phyloP scores from a whole-genome alignment of 129 eudicot species.

The Helianthus annuus region HanXRQr2.0-SUNRISE NC_035439.2:139777353-139777852 shows the following conservation, averaged over 20 bases:
- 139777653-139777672: slow-evolving; percentile 38
- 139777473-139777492: no score
- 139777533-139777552: no score
- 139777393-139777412: no score
- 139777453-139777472: no score
- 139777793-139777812: background rate
- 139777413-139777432: no score
- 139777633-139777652: slow-evolving; percentile 36
- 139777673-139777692: slow-evolving; percentile 42
- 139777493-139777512: no score
- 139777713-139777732: slow-evolving; percentile 23
- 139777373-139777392: no score
- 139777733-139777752: background rate
- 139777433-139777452: no score
- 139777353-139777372: no score
- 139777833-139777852: no score
- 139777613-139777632: slow-evolving; percentile 19
- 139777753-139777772: background rate
- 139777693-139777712: slow-evolving; percentile 36
- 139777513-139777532: no score
- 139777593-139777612: slow-evolving; percentile 15
- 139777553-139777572: background rate
- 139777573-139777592: background rate
- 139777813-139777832: background rate
- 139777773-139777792: background rate